A percentile compares a stretch with the other conserved stretches of the same genome.
Evolutionary conservation across 208 protist genomes (phyloP).

Genomic region (Trichomonas gallinae): DNA sequence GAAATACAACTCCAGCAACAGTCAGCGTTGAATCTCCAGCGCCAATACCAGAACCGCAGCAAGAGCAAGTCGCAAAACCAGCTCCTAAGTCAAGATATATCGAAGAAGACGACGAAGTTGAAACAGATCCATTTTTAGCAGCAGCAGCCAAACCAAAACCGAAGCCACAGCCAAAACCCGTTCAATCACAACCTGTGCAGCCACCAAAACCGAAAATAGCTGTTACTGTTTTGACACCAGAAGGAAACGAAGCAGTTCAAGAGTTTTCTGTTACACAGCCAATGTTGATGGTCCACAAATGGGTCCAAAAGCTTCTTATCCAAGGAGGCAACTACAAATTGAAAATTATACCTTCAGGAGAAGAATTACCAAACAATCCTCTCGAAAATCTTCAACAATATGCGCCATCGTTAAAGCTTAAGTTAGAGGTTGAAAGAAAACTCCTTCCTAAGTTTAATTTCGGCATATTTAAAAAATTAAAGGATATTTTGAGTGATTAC

Average conservation of each 20-base stretch:
- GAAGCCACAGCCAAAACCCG: neutral
- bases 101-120: neutral
- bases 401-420: neutral
- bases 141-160: neutral
- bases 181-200: neutral
- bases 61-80: too few relatives aligned
- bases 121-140: neutral
- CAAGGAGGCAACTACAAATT: neutral
- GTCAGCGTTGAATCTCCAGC: neutral
- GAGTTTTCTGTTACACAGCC: neutral
- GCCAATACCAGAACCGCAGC: too few relatives aligned
- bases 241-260: neutral
- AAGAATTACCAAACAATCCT: neutral
- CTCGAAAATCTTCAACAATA: neutral
- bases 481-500: neutral
- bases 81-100: neutral
- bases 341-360: neutral
- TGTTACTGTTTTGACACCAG: neutral
- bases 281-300: neutral
- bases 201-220: neutral
- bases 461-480: neutral
- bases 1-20: too few relatives aligned
- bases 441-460: neutral
- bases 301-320: neutral
- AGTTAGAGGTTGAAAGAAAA: neutral